A percentile compares a stretch with the other conserved stretches of the same genome.
Conservation (phyloP, 2,329 filamentous ascomycete genomes). For the Aspergillus chevalieri region DNA sequence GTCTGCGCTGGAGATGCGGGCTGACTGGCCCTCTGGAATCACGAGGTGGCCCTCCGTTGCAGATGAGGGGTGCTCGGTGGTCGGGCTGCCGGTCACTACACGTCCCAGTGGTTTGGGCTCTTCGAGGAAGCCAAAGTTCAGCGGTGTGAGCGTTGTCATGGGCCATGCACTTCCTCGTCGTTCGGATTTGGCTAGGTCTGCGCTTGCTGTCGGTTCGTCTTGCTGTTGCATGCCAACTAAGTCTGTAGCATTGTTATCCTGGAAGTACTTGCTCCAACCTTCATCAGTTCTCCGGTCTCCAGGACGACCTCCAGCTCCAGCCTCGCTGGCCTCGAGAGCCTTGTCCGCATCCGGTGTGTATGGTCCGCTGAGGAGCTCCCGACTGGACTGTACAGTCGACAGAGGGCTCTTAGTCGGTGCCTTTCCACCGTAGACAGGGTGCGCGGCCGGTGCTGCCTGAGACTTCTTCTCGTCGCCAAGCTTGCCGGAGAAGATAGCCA, state of each 20-base stretch:
- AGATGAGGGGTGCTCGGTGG: slow-evolving; percentile 28
- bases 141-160: slow-evolving; percentile 27
- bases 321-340: slow-evolving; percentile 11
- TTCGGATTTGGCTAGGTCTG: slow-evolving; percentile 28
- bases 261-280: slow-evolving; percentile 46
- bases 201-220: slow-evolving; percentile 20
- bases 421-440: slow-evolving; percentile 15
- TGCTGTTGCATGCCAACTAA: slow-evolving; percentile 20
- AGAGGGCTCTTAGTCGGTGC: slow-evolving; percentile 20
- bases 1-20: slow-evolving; percentile 39
- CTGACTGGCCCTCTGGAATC: slow-evolving; percentile 36
- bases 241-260: slow-evolving; percentile 26
- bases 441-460: slow-evolving; percentile 18
- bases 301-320: slow-evolving; percentile 13
- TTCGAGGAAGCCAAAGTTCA: slow-evolving; percentile 33
- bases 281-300: slow-evolving; percentile 41
- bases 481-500: slow-evolving; percentile 37
- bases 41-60: slow-evolving; percentile 24
- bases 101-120: slow-evolving; percentile 34
- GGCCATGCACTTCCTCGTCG: slow-evolving; percentile 38
- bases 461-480: slow-evolving; percentile 25
- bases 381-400: slow-evolving; percentile 25
- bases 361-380: slow-evolving; percentile 15
- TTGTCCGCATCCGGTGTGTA: slow-evolving; percentile 14
- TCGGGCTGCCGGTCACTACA: slow-evolving; percentile 40